A percentile compares a stretch with the other conserved stretches of the same genome.
phyloP scores from a whole-genome alignment of 805 yeast genomes.

The Wickerhamomyces strasburgensis region DNA sequence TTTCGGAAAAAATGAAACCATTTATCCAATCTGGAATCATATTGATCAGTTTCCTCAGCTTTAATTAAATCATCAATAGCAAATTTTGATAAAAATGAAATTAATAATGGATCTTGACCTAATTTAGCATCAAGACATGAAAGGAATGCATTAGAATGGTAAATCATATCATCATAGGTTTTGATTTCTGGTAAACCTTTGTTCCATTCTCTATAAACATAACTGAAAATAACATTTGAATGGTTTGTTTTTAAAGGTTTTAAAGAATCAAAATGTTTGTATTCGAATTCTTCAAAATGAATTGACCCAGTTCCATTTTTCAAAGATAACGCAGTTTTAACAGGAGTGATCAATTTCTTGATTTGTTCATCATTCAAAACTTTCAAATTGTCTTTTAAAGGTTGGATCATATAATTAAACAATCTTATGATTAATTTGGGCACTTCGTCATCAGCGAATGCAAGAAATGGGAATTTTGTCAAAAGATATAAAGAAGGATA shows the following conservation, averaged over 20 bases:
- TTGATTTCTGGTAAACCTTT: slow-evolving; percentile 33
- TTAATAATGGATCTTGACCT: slow-evolving; percentile 41
- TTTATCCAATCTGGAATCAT: slow-evolving; percentile 19
- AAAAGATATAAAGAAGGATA: slow-evolving; percentile 58
- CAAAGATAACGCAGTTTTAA: slow-evolving; percentile 20
- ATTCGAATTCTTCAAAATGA: slow-evolving; percentile 25
- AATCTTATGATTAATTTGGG: slow-evolving; percentile 44
- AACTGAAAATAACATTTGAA: slow-evolving; percentile 19
- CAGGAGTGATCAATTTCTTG: slow-evolving; percentile 22
- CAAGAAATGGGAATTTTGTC: slow-evolving; percentile 56
- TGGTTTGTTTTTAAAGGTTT: slow-evolving; percentile 25
- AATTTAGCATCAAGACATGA: slow-evolving; percentile 52
- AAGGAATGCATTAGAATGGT: slow-evolving; percentile 44
- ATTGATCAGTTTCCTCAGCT: slow-evolving; percentile 6
- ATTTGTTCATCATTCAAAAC: slow-evolving; percentile 13
- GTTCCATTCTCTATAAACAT: slow-evolving; percentile 50
- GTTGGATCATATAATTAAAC: slow-evolving; percentile 43
- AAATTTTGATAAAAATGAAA: slow-evolving; percentile 60
- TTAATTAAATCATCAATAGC: slow-evolving; percentile 35
- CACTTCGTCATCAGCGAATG: slow-evolving; percentile 46
- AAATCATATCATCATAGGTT: slow-evolving; percentile 40
- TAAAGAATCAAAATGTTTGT: slow-evolving; percentile 25
- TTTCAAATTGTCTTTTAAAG: slow-evolving; percentile 34
- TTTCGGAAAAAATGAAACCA: slow-evolving; percentile 66
- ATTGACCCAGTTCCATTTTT: slow-evolving; percentile 25